phyloP scores from a whole-genome alignment of 805 yeast genomes.

The Grigorovia jiainica region DNA sequence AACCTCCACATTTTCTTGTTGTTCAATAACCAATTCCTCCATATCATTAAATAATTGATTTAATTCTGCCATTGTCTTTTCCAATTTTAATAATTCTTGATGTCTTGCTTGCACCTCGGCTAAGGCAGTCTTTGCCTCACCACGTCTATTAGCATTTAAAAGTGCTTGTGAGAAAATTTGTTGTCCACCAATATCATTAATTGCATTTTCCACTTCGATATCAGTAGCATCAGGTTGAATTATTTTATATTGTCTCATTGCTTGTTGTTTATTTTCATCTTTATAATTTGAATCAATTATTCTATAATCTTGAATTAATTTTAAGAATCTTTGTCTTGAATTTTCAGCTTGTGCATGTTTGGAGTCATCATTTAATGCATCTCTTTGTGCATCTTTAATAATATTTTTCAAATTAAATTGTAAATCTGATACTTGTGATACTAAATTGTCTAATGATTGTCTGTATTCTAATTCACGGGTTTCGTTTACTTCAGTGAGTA shows the following conservation, averaged over 20 bases:
- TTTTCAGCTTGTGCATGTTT: constrained; percentile 87
- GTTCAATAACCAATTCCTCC: constrained; percentile 94
- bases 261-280: constrained; percentile 75
- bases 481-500: constrained; percentile 63
- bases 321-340: constrained; percentile 74
- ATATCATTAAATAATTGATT: constrained; percentile 91
- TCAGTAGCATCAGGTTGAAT: constrained; percentile 81
- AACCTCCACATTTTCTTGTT: constrained; percentile 77
- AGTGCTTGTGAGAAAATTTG: constrained; percentile 93
- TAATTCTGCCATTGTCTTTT: constrained; percentile 90
- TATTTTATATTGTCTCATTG: constrained; percentile 86
- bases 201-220: constrained; percentile 74
- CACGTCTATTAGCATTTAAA: constrained; percentile 76
- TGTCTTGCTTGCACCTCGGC: constrained; percentile 95
- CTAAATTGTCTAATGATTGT: constrained; percentile 66
- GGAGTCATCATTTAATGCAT: constrained; percentile 62
- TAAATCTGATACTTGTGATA: constrained; percentile 68
- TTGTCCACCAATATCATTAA: constrained; percentile 74
- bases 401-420: constrained; percentile 67
- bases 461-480: constrained; percentile 61
- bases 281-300: constrained; percentile 79
- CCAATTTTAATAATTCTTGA: constrained; percentile 88
- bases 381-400: constrained; percentile 67
- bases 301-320: constrained; percentile 78
- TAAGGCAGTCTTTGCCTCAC: constrained; percentile 90